Evolutionary conservation across 2,329 filamentous ascomycete genomes (phyloP).

Genomic region (Aspergillus phoenicis): DNA sequence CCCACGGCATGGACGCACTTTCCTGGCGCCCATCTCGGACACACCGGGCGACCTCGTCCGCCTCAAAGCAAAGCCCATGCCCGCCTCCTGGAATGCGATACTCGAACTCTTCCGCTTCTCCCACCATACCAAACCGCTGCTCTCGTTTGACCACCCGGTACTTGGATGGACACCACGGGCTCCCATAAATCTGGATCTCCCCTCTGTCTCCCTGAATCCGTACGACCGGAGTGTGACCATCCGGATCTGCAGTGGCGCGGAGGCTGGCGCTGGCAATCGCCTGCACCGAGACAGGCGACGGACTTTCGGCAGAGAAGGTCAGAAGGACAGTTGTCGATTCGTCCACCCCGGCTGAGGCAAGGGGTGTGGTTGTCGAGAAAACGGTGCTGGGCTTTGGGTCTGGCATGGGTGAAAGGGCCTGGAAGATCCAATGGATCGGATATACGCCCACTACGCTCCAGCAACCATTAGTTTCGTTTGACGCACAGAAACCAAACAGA

Average conservation of each 20-base stretch:
- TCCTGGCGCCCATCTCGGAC: background rate
- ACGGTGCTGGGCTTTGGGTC: background rate
- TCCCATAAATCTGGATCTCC: background rate
- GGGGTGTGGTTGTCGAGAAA: background rate
- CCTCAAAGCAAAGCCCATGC: background rate
- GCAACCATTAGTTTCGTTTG: background rate
- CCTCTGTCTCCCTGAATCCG: background rate
- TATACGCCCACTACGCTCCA: background rate
- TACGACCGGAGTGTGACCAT: background rate
- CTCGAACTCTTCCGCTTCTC: background rate
- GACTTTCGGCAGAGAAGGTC: background rate
- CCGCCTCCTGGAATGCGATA: background rate
- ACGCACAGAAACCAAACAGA: too few species aligned
- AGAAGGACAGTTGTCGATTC: background rate
- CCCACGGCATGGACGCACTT: background rate
- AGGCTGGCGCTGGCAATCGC: background rate
- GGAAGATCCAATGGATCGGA: background rate
- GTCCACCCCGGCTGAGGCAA: background rate
- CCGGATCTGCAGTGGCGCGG: background rate
- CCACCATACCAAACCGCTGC: background rate
- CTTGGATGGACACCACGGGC: background rate
- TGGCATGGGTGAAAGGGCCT: background rate
- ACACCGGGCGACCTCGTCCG: background rate
- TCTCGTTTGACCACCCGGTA: background rate
- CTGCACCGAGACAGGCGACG: background rate